Base-by-base conservation (phyloP, 1,284 basidiomycete species). In the Anthracocystis setariae region DNA sequence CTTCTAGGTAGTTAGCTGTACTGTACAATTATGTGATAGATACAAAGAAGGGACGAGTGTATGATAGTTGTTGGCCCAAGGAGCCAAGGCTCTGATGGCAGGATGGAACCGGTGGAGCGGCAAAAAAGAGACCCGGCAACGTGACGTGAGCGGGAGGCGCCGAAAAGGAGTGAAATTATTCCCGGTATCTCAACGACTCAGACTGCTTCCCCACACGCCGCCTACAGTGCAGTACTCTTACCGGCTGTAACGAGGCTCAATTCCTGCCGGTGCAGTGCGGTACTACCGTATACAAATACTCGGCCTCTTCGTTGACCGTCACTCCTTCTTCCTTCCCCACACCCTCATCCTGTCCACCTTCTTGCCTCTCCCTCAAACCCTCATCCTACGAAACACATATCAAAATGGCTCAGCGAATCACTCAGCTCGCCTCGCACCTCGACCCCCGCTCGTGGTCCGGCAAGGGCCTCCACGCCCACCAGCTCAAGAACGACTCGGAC, bases 361-460 rank as follows among this genome's bases (percentile, higher is more conserved):
- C 40, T 50, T 12, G 23, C 37, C 50, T 21, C 8, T 39, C 13
- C 20, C 46, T 17, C 21, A 25, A 18, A 18, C 13, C 39, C 1
- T 12, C n/a, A 23, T 8, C 27, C 27, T 2, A 33, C 46, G n/a
- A 24, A 9, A 46, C 1, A 27, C 25, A 15, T 42, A 21, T 24
- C 50, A 72, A 32, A 43, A 73, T 74, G 69, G 62, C 75, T 29
- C 64, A 68, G 25, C 65, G 76, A 52, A 74, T 80, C 55, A 50
- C 45, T 20, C 78, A 80, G 52, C 57, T 80, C 21, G 76, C 78
- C 46, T 68, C 69, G 13, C 78, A 80, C 57, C 70, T 80, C 52
- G 74, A 78, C 64, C 78, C 78, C 8, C 73, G 75, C 53, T 76
- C 74, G 33, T 78, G 76, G 75, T 63, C 61, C 12, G 71, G 69